A percentile compares a stretch with the other conserved stretches of the same genome.
phyloP scores from a whole-genome alignment of 305 asterid species.

The Stenogyne calaminthoides region DNA sequence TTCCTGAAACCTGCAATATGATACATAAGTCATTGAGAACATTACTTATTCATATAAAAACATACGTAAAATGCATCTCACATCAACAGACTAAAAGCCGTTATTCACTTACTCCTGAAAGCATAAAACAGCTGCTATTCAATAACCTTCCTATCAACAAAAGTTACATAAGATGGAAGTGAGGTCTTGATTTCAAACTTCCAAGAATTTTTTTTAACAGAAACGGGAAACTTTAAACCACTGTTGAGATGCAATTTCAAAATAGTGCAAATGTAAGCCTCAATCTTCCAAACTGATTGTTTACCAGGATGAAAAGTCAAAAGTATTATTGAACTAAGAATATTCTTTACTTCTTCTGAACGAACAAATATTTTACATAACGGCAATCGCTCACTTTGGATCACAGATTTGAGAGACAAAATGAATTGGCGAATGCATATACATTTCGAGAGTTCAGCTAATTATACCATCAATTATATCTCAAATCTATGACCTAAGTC shows the following conservation, averaged over 20 bases:
- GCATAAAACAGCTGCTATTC: background rate
- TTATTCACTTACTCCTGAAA: no score
- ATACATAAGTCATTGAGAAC: background rate
- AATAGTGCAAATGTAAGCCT: constrained; percentile 1
- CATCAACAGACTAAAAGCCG: background rate
- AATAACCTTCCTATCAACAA: background rate
- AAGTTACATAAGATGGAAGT: background rate
- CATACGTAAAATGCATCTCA: background rate
- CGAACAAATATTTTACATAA: background rate
- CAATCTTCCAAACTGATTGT: background rate
- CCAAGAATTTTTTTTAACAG: background rate
- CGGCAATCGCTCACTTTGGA: background rate
- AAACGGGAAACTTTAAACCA: background rate
- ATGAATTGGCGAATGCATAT: background rate
- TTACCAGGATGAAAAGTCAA: background rate
- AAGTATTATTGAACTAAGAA: background rate
- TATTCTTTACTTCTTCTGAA: constrained; percentile 10
- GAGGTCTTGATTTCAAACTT: background rate
- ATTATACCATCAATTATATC: background rate
- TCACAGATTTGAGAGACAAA: background rate
- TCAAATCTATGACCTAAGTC: background rate
- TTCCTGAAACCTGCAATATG: constrained; percentile 37
- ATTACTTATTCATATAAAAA: background rate
- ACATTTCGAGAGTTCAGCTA: background rate
- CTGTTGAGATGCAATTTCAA: background rate